Evolutionary conservation across 495 filamentous ascomycete species (phyloP).

Genomic region (Umbilicaria muhlenbergii): DNA sequence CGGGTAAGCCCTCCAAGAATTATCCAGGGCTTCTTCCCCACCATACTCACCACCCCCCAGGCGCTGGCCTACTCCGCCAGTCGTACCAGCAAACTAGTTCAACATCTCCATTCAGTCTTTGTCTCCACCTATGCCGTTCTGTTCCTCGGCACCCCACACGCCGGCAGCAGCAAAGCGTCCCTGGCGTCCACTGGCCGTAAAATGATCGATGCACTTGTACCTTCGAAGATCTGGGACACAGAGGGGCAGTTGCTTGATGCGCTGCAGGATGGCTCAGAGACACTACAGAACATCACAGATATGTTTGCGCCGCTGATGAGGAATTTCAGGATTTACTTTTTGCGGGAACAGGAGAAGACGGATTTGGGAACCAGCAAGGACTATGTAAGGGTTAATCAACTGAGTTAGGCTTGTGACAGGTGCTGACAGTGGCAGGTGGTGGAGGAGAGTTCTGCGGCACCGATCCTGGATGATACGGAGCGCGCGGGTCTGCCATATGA

Average conservation of each 20-base stretch:
- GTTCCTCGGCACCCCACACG: constrained; percentile 25
- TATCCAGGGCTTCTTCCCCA: too few relatives aligned
- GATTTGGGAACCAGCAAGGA: constrained; percentile 15
- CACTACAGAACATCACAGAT: constrained; percentile 26
- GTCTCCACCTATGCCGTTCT: constrained; percentile 20
- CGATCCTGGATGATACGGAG: constrained; percentile 8
- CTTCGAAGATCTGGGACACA: constrained; percentile 7
- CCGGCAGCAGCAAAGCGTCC: constrained; percentile 10
- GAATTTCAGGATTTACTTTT: constrained; percentile 24
- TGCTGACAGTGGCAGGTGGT: constrained; percentile 6
- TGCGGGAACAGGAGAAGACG: constrained; percentile 29
- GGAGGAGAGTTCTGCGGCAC: constrained; percentile 8
- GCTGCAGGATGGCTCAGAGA: constrained; percentile 21
- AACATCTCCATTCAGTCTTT: constrained; percentile 20
- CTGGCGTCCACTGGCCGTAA: constrained; percentile 5
- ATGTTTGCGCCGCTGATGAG: constrained; percentile 27
- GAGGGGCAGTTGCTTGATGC: constrained; percentile 13
- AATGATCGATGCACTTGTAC: constrained; percentile 7
- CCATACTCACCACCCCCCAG: background rate
- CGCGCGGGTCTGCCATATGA: constrained; percentile 6
- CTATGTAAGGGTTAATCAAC: constrained; percentile 1
- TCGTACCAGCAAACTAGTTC: constrained; percentile 3
- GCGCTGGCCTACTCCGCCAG: constrained; percentile 9
- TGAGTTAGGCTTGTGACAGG: too few relatives aligned
- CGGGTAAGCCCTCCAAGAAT: constrained; percentile 1